Evolutionary conservation across 306 rosid genomes (phyloP).

Genomic region (Prinsepia uniflora): DNA sequence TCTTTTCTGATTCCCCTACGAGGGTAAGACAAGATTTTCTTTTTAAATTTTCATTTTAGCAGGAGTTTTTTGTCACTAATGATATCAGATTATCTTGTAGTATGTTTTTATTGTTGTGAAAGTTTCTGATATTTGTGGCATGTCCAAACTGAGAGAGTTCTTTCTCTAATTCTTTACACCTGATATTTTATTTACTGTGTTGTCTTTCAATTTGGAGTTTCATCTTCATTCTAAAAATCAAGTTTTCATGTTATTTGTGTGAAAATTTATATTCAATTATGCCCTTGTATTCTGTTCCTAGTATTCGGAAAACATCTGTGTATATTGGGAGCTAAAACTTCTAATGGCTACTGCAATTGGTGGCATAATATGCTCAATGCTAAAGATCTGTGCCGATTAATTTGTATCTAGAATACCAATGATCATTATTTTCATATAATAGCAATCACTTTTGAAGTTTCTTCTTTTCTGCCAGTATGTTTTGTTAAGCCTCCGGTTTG

Average conservation of each 20-base stretch:
- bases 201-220: background rate
- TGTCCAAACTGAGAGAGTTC: background rate
- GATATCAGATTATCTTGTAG: background rate
- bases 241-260: background rate
- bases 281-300: too few species aligned
- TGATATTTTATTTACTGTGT: background rate
- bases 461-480: background rate
- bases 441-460: background rate
- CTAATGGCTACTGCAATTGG: background rate
- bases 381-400: background rate
- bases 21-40: background rate
- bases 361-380: background rate
- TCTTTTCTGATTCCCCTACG: background rate
- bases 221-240: background rate
- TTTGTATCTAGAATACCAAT: background rate
- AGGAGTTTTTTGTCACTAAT: background rate
- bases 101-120: too few species aligned
- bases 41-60: background rate
- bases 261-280: too few species aligned
- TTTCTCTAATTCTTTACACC: background rate
- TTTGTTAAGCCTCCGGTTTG: background rate
- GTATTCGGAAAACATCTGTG: background rate
- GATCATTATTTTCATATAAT: background rate
- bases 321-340: background rate
- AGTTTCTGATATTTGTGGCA: background rate